phyloP scores from a whole-genome alignment of 306 rosid genomes.

The Alnus rubra region DNA sequence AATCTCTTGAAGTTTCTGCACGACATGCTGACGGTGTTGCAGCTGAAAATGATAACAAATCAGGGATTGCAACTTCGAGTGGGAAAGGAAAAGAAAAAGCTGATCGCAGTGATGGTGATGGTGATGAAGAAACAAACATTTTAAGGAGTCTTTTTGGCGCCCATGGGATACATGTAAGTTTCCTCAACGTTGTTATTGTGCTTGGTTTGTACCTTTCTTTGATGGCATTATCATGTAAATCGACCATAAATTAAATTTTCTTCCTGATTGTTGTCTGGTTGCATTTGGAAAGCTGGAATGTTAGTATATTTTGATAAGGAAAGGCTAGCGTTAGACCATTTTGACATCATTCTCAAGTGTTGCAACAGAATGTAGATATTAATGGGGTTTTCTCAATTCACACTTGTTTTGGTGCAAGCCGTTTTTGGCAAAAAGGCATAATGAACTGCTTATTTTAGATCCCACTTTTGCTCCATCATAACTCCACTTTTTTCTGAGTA shows the following conservation, averaged over 20 bases:
- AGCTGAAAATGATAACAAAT: slow-evolving; percentile 33
- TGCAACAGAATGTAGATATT: neutral
- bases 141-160: slow-evolving; percentile 78
- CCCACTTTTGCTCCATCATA: neutral
- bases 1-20: slow-evolving; percentile 30
- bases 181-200: slow-evolving; percentile 14
- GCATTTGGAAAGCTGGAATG: neutral
- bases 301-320: neutral
- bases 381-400: neutral
- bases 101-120: slow-evolving; percentile 45
- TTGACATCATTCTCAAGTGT: neutral
- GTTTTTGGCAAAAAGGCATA: neutral
- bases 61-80: slow-evolving; percentile 34
- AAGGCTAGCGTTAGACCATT: neutral
- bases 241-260: neutral
- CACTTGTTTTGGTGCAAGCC: neutral
- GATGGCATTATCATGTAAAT: slow-evolving; percentile 1
- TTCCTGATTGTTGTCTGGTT: slow-evolving; percentile 3
- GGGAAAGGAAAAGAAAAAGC: slow-evolving; percentile 60
- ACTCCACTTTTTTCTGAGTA: neutral
- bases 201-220: slow-evolving; percentile 17
- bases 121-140: slow-evolving; percentile 70
- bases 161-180: slow-evolving; percentile 89
- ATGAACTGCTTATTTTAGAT: neutral
- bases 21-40: slow-evolving; percentile 34